Conservation (phyloP, 2,329 filamentous ascomycete species). For the Colletotrichum lentis region DNA sequence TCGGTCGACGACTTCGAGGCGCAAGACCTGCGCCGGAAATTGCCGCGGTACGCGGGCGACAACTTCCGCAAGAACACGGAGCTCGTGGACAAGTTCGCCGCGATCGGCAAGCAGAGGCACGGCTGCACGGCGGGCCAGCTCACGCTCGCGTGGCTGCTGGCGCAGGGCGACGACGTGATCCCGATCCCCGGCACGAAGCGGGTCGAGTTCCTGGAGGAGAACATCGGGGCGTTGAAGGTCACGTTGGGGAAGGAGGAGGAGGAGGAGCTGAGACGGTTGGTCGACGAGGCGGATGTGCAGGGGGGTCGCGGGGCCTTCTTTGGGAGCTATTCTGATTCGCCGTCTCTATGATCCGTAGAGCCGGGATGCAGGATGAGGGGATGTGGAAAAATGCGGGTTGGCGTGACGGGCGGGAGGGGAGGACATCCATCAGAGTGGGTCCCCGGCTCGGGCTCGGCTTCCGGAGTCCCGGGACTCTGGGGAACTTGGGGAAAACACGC, state of each 20-base stretch:
- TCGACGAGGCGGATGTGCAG: slow-evolving; percentile 42
- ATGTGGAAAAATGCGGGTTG: background rate
- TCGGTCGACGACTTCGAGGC: slow-evolving; percentile 56
- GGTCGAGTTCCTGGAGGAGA: slow-evolving; percentile 58
- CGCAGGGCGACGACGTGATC: slow-evolving; percentile 67
- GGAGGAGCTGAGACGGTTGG: slow-evolving; percentile 45
- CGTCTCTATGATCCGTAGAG: slow-evolving; percentile 3
- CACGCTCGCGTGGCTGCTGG: slow-evolving; percentile 69
- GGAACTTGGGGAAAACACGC: background rate
- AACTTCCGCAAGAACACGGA: slow-evolving; percentile 65
- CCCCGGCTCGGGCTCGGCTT: slow-evolving; percentile 6
- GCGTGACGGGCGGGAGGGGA: background rate
- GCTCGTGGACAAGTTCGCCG: slow-evolving; percentile 59
- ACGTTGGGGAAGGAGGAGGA: slow-evolving; percentile 48
- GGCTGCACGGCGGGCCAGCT: slow-evolving; percentile 64
- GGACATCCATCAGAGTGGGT: background rate
- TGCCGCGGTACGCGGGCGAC: slow-evolving; percentile 60
- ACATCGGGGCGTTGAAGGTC: slow-evolving; percentile 48
- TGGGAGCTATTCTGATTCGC: slow-evolving; percentile 13
- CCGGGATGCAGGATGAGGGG: background rate
- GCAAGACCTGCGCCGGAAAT: slow-evolving; percentile 55
- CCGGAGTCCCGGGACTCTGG: slow-evolving; percentile 7
- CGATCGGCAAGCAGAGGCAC: slow-evolving; percentile 60
- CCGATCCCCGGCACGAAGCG: slow-evolving; percentile 64
- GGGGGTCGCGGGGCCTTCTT: slow-evolving; percentile 39